Base-by-base conservation (phyloP, 1,139 yeast genomes). In the Debaryomyces nepalensis region DNA sequence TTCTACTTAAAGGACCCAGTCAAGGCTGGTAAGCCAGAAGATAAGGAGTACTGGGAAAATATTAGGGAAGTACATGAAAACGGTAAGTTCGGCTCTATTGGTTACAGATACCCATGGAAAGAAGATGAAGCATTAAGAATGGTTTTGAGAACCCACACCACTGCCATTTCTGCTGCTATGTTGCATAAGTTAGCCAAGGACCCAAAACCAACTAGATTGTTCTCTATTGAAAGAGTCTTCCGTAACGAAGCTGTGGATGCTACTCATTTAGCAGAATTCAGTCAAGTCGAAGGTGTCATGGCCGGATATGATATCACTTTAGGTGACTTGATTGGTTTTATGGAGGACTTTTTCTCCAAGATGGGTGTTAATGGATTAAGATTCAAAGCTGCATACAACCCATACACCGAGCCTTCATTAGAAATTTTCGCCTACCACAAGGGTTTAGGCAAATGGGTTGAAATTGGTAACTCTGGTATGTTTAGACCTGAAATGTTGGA, bases 241-340 rank as follows among this genome's bases (percentile, higher is more conserved):
- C 88, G 99, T 75, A 95, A 95, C 65, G 99, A 95, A 75, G 98
- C 99, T 16, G 99, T 95, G 42, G 99, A 95, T 65, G 99, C 98
- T 42, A 95, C 99, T n/a, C 99, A 95, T 70, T 81, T 95, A 70
- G 99, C 99, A 20, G 99, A 95, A 73, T 95, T 95, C 78, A 98
- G 93, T 70, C 99, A 95, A 74, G 96, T 95, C 49, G 99, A 95
- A 73, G 99, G 99, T 73, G 99, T 95, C 43, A 77, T 95, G 65
- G 99, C 98, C 27, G 99, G 96, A 61, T 91, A 89, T 70, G 87
- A 90, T 67, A 75, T 93, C 58, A 91, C 99, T 15, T 75, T 95
- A 56, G 99, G 99, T 49, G 97, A 91, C 63, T 78, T 95, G 67
- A 95, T 95, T 68, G 97, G 97, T 33, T 95, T 95, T 80, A 91